These are phyloP conservation scores for Pueraria montana DNA, from an alignment of 306 rosid genomes.

Conservation along the genomic window DNA sequence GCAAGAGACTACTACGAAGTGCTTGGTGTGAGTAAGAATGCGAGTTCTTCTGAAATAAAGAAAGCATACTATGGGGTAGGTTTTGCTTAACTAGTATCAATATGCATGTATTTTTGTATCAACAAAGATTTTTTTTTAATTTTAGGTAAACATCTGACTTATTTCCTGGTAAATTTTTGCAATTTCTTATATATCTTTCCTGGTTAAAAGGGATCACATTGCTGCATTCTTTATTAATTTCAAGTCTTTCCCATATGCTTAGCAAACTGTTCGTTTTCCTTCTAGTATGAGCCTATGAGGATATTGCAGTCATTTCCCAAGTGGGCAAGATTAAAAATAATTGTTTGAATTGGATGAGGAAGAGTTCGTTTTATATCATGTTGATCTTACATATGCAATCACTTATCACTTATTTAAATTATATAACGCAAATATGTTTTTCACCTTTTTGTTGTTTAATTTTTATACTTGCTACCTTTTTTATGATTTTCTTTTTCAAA, in stretches of 20 bases:
- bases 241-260: constrained; percentile 6
- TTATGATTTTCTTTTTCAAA: constrained; percentile 16
- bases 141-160: neutral
- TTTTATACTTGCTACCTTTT: constrained; percentile 7
- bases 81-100: constrained; percentile 36
- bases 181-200: constrained; percentile 19
- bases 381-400: constrained; percentile 21
- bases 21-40: constrained; percentile 89
- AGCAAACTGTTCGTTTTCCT: constrained; percentile 10
- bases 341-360: constrained; percentile 16
- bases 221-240: neutral
- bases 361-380: constrained; percentile 36
- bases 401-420: neutral
- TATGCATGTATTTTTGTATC: neutral
- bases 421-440: constrained; percentile 1
- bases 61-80: constrained; percentile 98
- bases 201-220: constrained; percentile 15
- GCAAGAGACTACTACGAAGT: constrained; percentile 82
- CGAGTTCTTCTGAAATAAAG: constrained; percentile 91
- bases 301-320: constrained; percentile 18
- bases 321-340: neutral
- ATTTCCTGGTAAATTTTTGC: constrained; percentile 19
- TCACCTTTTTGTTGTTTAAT: constrained; percentile 4
- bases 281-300: constrained; percentile 15
- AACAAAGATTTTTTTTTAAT: neutral